These are phyloP conservation scores for Leccinum disarticulatum DNA, from an alignment of 768 basidiomycete genomes.

Conservation along the genomic window DNA sequence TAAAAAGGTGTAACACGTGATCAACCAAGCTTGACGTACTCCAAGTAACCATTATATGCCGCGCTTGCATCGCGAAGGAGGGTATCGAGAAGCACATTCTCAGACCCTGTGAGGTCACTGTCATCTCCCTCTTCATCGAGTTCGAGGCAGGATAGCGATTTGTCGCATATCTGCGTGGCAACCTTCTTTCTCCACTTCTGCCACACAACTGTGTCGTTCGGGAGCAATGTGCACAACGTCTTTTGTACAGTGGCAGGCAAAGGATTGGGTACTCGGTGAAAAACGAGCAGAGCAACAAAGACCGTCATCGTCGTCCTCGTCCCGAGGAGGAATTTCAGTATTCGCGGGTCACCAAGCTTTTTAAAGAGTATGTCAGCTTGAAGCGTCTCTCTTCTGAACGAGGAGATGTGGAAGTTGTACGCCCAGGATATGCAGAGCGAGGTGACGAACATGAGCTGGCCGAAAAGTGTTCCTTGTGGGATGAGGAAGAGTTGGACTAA, in stretches of 20 bases:
- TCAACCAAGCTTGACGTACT: not conserved
- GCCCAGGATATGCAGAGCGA: constrained; percentile 35
- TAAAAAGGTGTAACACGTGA: not conserved
- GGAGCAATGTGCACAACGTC: constrained; percentile 11
- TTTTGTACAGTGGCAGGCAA: constrained; percentile 5
- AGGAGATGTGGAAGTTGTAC: constrained; percentile 32
- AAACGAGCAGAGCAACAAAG: constrained; percentile 16
- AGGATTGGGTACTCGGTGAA: constrained; percentile 8
- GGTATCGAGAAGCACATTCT: constrained; percentile 6
- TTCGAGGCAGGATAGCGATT: constrained; percentile 4
- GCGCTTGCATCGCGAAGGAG: constrained; percentile 21
- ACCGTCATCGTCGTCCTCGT: constrained; percentile 20
- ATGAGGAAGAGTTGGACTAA: constrained; percentile 33
- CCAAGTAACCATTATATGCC: constrained; percentile 13
- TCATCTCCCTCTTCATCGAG: not conserved
- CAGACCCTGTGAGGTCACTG: not conserved
- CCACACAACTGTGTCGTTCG: constrained; percentile 26
- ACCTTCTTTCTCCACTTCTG: constrained; percentile 22
- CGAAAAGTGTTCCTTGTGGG: constrained; percentile 33
- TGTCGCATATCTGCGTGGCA: constrained; percentile 8
- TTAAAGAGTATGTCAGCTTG: constrained; percentile 24
- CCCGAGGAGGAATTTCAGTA: constrained; percentile 13
- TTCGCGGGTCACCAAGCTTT: constrained; percentile 12
- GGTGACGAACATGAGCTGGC: constrained; percentile 36
- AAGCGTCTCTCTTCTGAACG: constrained; percentile 28